Evolutionary conservation across 495 filamentous ascomycete genomes (phyloP), one percentile per base, ranked within the genome.

Genomic region (Penicillium daleae): DNA sequence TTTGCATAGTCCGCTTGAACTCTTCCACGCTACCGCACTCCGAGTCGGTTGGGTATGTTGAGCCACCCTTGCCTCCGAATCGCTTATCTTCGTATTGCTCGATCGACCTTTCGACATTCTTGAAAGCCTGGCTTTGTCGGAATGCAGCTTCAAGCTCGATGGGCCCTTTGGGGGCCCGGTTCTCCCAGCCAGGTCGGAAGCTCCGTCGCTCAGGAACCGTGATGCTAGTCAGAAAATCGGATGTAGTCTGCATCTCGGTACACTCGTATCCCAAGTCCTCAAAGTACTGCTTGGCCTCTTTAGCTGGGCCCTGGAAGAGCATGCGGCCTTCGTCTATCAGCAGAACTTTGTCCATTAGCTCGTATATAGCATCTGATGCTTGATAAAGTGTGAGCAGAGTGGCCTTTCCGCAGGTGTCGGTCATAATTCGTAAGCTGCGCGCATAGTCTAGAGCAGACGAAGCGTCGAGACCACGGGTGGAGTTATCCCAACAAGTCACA

Each of bases 371-470:
- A 72, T 96, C 90, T 1, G 86, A 89, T 2, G 91, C 90, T 72
- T 95, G 91, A 66, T 93, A 95, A 1, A 94, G 78, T 0, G 89
- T 91, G 33, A 92, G 89, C 51, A 93, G 86, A 0, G 89, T 92
- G n/a, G 86, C 87, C 17, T 86, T 91, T 65, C 90, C 83, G 78
- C 89, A 90, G 29, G 91, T 83, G 67, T 92, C 86, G n/a, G 91
- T 92, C 77, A 92, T 85, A 44, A 92, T 84, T 3, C 90, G 84
- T 44, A 94, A 82, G 26, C 87, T 89, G 66, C 90, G 90, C 48
- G 82, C 74, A 57, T 75, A 80, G 46, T 92, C 89, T 29, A 95
- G 80, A 0, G 92, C 92, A 1, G 92, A 94, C 12, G 87, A 89
- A 2, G 90, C 89, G 68, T 96, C 92, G 8, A 96, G 80, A 40